Percentiles rank a stretch among this genome's conserved stretches.
Evolutionary conservation across 306 rosid genomes (phyloP).

Genomic region (Gleditsia sinensis): DNA sequence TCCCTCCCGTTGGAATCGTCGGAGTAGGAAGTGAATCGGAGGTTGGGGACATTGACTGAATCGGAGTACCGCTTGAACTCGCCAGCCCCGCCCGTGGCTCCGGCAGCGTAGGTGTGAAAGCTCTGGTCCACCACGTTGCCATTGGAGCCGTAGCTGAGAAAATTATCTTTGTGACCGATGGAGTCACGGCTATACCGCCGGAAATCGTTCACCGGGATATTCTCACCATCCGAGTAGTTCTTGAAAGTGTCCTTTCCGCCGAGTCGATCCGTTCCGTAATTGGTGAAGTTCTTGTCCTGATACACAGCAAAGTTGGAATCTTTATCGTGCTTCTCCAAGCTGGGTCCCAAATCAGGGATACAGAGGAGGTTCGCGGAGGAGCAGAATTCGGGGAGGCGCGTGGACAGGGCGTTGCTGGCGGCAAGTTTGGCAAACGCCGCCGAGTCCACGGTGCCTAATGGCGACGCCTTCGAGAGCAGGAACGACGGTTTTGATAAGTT

Average conservation of each 20-base stretch:
- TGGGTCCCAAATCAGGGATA: constrained; percentile 55
- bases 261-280: constrained; percentile 76
- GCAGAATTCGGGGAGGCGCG: constrained; percentile 78
- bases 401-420: constrained; percentile 46
- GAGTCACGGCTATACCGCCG: constrained; percentile 85
- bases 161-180: constrained; percentile 59
- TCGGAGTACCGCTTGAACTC: constrained; percentile 64
- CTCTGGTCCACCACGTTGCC: constrained; percentile 82
- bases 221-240: constrained; percentile 60
- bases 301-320: constrained; percentile 61
- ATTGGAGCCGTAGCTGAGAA: constrained; percentile 48
- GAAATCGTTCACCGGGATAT: constrained; percentile 77
- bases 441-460: constrained; percentile 59
- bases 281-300: constrained; percentile 66
- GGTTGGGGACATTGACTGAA: constrained; percentile 67
- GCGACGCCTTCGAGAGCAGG: constrained; percentile 76
- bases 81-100: constrained; percentile 73
- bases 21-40: constrained; percentile 75
- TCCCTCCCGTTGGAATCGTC: constrained; percentile 64
- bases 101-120: constrained; percentile 69
- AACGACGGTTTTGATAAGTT: constrained; percentile 53
- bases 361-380: constrained; percentile 84
- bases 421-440: constrained; percentile 74
- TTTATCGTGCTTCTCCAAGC: constrained; percentile 67
- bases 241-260: constrained; percentile 76